Percentiles rank a stretch among this genome's conserved stretches.
These are phyloP conservation scores for Eimeria necatrix DNA, from an alignment of 169 alveolate genomes.

Conservation along the genomic window DNA sequence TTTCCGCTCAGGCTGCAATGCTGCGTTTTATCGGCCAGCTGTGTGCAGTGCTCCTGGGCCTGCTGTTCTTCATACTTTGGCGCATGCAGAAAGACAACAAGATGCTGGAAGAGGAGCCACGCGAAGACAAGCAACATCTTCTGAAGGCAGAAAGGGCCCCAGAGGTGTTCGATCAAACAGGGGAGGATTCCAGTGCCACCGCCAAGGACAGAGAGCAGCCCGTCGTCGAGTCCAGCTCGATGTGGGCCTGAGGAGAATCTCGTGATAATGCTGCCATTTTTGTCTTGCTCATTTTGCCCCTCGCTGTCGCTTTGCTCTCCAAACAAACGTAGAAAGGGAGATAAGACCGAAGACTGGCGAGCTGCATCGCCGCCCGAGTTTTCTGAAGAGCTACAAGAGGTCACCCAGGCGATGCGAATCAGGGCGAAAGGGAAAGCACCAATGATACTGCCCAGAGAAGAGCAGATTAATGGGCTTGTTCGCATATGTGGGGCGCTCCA, in stretches of 20 bases:
- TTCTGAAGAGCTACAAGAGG: too few species aligned
- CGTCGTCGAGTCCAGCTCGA: conserved; percentile 95
- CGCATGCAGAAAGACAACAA: conserved; percentile 28
- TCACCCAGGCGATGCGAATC: too few species aligned
- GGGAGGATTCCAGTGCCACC: conserved; percentile 97
- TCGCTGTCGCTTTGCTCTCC: too few species aligned
- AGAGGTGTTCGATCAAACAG: conserved; percentile 97
- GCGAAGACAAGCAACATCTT: not conserved
- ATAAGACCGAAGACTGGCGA: too few species aligned
- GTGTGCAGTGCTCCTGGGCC: not conserved
- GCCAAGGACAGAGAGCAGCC: conserved; percentile 87
- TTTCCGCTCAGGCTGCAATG: not conserved
- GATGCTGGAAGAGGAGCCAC: not conserved
- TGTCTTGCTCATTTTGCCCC: not conserved
- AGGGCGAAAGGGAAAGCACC: too few species aligned
- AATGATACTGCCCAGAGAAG: too few species aligned
- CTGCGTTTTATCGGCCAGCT: conserved; percentile 13
- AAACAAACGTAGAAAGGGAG: too few species aligned
- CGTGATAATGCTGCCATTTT: not conserved
- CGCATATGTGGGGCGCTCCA: too few species aligned
- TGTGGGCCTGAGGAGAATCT: conserved; percentile 95
- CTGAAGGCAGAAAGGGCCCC: conserved; percentile 99
- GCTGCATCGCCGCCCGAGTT: too few species aligned
- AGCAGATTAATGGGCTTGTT: too few species aligned
- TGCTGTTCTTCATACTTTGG: conserved; percentile 11